phyloP scores from a whole-genome alignment of 139 green algal species.

The Chlorella sp. region DNA sequence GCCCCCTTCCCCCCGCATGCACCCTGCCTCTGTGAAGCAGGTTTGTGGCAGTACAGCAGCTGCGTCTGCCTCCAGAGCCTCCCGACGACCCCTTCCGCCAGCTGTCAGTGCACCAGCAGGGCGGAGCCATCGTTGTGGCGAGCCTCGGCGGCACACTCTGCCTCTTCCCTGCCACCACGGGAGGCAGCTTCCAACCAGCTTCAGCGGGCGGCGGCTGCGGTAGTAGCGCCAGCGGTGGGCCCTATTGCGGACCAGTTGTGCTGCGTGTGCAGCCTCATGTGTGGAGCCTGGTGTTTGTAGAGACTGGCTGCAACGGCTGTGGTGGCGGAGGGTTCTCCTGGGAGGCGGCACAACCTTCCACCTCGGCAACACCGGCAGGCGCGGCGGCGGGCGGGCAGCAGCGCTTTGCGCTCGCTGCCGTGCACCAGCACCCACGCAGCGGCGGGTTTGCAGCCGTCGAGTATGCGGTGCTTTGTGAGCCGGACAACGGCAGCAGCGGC shows the following conservation, averaged over 20 bases:
- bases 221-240: neutral
- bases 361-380: neutral
- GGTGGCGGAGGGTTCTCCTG: neutral
- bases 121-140: neutral
- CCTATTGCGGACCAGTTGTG: neutral
- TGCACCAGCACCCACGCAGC: constrained; percentile 3
- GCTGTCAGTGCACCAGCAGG: constrained; percentile 13
- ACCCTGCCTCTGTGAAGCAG: neutral
- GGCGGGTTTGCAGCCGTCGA: neutral
- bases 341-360: neutral
- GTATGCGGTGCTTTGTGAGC: neutral
- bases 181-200: neutral
- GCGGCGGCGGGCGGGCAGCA: neutral
- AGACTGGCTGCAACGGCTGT: neutral
- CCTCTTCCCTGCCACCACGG: neutral
- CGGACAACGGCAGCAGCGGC: neutral
- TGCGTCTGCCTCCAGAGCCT: neutral
- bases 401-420: neutral
- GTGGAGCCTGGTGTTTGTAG: neutral
- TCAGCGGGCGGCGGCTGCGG: neutral
- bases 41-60: constrained; percentile 27
- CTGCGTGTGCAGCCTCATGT: neutral
- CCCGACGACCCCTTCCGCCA: neutral
- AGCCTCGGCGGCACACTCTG: neutral
- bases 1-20: neutral